phyloP scores from a whole-genome alignment of 805 yeast genomes.

The Yamadazyma philogaea region DNA sequence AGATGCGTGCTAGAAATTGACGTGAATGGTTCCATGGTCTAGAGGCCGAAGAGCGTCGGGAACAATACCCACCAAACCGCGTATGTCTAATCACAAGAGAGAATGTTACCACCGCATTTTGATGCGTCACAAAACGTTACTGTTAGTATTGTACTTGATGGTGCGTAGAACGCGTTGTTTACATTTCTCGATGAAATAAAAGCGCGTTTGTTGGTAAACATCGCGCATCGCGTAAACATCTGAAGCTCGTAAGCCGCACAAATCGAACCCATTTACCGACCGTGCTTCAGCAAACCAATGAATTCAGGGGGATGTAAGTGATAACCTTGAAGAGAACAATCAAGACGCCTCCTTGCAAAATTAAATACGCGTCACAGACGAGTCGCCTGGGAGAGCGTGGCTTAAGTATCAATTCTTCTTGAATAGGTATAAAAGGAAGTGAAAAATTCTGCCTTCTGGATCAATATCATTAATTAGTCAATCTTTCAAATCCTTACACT shows the following conservation, averaged over 20 bases:
- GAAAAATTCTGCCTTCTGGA: constrained; percentile 10
- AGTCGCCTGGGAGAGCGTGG: background rate
- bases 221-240: constrained; percentile 7
- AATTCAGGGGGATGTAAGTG: too few relatives aligned
- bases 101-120: background rate
- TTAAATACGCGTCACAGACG: background rate
- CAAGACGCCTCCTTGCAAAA: constrained; percentile 3
- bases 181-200: background rate
- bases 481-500: constrained; percentile 1
- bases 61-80: background rate
- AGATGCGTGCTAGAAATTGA: too few relatives aligned
- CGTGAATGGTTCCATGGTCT: too few relatives aligned
- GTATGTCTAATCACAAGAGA: constrained; percentile 1
- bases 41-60: background rate
- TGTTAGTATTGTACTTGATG: background rate
- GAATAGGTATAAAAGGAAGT: constrained; percentile 16
- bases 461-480: background rate
- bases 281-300: background rate
- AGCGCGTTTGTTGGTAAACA: constrained; percentile 6
- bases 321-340: too few relatives aligned
- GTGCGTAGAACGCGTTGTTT: background rate
- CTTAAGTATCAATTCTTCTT: background rate
- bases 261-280: background rate
- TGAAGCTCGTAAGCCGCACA: background rate
- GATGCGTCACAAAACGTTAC: background rate